These are phyloP conservation scores for Termitomyces sp. DNA, from an alignment of 768 basidiomycete genomes.

Conservation along the genomic window DNA sequence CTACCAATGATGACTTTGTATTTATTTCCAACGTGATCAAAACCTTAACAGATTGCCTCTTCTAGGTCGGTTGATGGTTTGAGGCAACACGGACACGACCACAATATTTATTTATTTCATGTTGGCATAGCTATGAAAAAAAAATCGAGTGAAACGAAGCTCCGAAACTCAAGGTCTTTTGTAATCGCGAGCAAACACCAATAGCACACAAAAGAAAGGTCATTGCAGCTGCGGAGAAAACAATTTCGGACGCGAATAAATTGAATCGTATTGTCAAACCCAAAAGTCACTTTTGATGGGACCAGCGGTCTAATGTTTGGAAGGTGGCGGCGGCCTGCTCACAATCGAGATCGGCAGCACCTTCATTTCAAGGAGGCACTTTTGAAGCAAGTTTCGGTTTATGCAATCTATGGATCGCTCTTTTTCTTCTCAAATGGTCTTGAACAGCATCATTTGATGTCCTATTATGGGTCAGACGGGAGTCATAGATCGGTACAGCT, in stretches of 20 bases:
- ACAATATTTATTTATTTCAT: background rate
- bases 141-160: constrained; percentile 41
- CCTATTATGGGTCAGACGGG: too few species aligned
- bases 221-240: background rate
- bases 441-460: background rate
- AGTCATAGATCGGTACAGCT: background rate
- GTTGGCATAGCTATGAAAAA: constrained; percentile 12
- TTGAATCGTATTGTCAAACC: too few species aligned
- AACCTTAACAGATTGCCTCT: background rate
- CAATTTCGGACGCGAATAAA: too few species aligned
- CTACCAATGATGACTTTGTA: background rate
- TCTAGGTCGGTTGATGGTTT: background rate
- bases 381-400: background rate
- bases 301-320: background rate
- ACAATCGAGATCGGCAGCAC: background rate
- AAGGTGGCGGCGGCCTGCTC: background rate
- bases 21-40: background rate
- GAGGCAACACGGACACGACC: background rate
- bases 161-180: constrained; percentile 31
- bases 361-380: background rate
- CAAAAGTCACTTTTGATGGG: background rate
- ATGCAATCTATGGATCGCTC: background rate
- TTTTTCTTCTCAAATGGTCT: background rate
- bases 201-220: background rate
- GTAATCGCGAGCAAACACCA: background rate